A percentile compares a stretch with the other conserved stretches of the same genome.
phyloP scores from a whole-genome alignment of 495 filamentous ascomycete species.

The Opeltia flavorubescens region DNA sequence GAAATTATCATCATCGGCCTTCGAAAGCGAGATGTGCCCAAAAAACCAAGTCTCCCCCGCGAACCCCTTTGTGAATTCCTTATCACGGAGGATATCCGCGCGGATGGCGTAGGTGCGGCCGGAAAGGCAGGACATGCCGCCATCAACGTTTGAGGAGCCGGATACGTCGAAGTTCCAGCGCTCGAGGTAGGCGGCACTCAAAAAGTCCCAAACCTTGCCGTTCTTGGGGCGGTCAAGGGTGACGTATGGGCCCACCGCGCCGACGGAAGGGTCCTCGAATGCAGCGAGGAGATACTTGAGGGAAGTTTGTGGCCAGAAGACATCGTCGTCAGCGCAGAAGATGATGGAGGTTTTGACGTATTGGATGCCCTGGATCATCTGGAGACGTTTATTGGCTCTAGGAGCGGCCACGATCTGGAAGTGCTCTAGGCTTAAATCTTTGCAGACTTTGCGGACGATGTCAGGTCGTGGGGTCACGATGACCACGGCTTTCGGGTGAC shows the following conservation, averaged over 20 bases:
- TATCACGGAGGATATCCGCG: conserved; percentile 32
- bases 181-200: conserved; percentile 38
- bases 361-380: conserved; percentile 6
- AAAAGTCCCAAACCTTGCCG: conserved; percentile 32
- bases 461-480: conserved; percentile 2
- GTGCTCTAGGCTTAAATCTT: neutral
- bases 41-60: conserved; percentile 42
- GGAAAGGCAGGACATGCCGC: conserved; percentile 42
- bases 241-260: conserved; percentile 40
- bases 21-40: conserved; percentile 23
- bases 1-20: conserved; percentile 58
- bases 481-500: neutral
- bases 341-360: conserved; percentile 26
- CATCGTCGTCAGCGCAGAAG: conserved; percentile 38
- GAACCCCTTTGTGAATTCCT: conserved; percentile 35
- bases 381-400: conserved; percentile 4
- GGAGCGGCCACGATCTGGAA: neutral
- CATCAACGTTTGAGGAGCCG: conserved; percentile 38
- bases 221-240: conserved; percentile 26
- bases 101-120: conserved; percentile 28
- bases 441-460: neutral
- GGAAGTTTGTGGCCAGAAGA: conserved; percentile 33
- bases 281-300: conserved; percentile 34
- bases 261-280: conserved; percentile 36
- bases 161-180: conserved; percentile 44